Evolutionary conservation across 139 green algal genomes (phyloP).

Genomic region (Chlorokybus atmophyticus): DNA sequence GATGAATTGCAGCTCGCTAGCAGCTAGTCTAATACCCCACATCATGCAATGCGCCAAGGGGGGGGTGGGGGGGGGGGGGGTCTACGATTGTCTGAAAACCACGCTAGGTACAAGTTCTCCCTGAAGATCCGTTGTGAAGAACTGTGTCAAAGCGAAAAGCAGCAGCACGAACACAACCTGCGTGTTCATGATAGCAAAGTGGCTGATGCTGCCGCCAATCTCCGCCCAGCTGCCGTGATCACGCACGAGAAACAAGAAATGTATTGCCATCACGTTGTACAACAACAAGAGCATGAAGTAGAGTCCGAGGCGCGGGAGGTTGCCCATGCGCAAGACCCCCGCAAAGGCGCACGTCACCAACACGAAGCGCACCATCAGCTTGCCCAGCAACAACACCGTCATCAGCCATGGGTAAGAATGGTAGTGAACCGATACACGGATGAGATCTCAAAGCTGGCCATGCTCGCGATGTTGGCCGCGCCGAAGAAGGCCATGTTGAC

Average conservation of each 20-base stretch:
- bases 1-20: too few relatives aligned
- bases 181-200: conserved; percentile 20
- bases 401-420: conserved; percentile 28
- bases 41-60: too few relatives aligned
- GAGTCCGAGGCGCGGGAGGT: neutral
- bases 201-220: conserved; percentile 22
- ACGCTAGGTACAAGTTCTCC: too few relatives aligned
- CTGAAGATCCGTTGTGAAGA: too few relatives aligned
- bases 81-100: too few relatives aligned
- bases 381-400: conserved; percentile 25
- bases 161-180: too few relatives aligned
- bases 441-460: conserved; percentile 25
- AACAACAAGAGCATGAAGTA: conserved; percentile 17
- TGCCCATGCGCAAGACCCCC: neutral
- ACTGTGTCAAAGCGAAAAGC: too few relatives aligned
- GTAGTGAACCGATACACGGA: conserved; percentile 28
- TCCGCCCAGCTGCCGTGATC: conserved; percentile 25
- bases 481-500: conserved; percentile 30
- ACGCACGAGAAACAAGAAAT: conserved; percentile 27
- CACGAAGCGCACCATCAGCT: conserved; percentile 24
- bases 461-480: conserved; percentile 23
- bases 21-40: too few relatives aligned
- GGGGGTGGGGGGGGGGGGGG: too few relatives aligned
- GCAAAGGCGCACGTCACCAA: conserved; percentile 12
- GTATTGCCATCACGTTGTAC: conserved; percentile 20